Conservation (phyloP, 768 basidiomycete species). For the Tulasnella sp. region DNA sequence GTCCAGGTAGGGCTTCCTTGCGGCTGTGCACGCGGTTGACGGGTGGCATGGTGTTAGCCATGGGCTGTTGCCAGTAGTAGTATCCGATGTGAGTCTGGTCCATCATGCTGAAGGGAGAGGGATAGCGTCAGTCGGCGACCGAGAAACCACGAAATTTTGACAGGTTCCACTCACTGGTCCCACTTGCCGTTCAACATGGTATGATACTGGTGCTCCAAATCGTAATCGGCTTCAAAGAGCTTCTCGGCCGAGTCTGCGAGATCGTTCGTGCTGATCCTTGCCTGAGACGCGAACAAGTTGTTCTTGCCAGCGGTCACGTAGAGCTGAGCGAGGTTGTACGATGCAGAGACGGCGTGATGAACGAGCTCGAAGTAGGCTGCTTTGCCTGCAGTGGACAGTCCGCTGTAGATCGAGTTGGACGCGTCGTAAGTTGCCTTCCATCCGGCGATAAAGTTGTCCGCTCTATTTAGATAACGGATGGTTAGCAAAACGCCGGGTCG, state of each 20-base stretch:
- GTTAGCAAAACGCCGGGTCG: neutral
- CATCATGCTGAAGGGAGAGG: constrained; percentile 45
- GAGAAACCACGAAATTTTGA: neutral
- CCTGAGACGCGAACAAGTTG: constrained; percentile 56
- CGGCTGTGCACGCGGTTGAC: constrained; percentile 45
- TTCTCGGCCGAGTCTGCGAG: constrained; percentile 42
- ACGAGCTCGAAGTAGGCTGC: constrained; percentile 67
- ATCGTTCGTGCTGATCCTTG: constrained; percentile 51
- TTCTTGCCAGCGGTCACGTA: constrained; percentile 53
- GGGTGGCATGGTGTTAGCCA: constrained; percentile 52
- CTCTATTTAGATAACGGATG: constrained; percentile 34
- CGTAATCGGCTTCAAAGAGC: constrained; percentile 54
- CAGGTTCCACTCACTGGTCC: constrained; percentile 45
- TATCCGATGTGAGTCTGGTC: constrained; percentile 60
- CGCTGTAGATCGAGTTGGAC: constrained; percentile 49
- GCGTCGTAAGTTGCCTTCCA: constrained; percentile 45
- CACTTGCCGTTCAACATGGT: constrained; percentile 48
- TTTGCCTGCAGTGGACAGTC: constrained; percentile 40
- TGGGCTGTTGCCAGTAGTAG: constrained; percentile 64
- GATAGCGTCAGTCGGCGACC: neutral
- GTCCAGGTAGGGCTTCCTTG: constrained; percentile 53
- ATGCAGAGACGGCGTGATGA: constrained; percentile 55
- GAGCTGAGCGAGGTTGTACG: constrained; percentile 50
- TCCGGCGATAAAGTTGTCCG: constrained; percentile 46
- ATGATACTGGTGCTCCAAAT: constrained; percentile 55